Evolutionary conservation across 2,329 filamentous ascomycete genomes (phyloP).

Genomic region (Apiospora marii): DNA sequence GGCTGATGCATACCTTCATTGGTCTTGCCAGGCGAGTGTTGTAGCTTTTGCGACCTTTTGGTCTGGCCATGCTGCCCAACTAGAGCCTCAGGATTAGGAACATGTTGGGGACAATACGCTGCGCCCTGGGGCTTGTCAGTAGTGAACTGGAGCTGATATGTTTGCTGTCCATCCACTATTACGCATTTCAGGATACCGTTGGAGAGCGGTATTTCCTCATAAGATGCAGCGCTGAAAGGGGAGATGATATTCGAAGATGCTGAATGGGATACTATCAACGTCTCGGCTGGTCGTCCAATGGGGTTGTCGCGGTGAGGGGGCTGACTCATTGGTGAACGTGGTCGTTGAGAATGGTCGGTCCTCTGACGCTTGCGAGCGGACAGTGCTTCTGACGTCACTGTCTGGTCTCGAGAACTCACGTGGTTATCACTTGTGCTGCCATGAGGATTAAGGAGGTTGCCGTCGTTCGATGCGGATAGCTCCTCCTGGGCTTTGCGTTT

Average conservation of each 20-base stretch:
- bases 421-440: not conserved
- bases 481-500: not conserved
- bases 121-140: not conserved
- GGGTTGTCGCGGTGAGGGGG: not conserved
- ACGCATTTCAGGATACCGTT: conserved; percentile 1
- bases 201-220: not conserved
- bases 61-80: not conserved
- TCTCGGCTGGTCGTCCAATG: not conserved
- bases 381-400: not conserved
- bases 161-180: not conserved
- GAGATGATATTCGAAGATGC: not conserved
- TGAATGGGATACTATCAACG: not conserved
- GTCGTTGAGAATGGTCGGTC: not conserved
- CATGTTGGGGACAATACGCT: not conserved
- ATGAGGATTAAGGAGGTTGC: not conserved
- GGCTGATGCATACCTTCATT: conserved; percentile 1
- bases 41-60: not conserved
- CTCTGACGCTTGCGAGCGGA: not conserved
- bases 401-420: not conserved
- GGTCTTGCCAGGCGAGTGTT: not conserved
- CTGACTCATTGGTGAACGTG: not conserved
- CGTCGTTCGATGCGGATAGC: not conserved
- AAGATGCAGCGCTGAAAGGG: not conserved
- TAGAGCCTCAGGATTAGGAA: not conserved
- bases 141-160: conserved; percentile 7